Percentiles rank a stretch among this genome's conserved stretches.
Evolutionary conservation across 2,329 filamentous ascomycete species (phyloP).

Genomic region (Curvularia sp.): DNA sequence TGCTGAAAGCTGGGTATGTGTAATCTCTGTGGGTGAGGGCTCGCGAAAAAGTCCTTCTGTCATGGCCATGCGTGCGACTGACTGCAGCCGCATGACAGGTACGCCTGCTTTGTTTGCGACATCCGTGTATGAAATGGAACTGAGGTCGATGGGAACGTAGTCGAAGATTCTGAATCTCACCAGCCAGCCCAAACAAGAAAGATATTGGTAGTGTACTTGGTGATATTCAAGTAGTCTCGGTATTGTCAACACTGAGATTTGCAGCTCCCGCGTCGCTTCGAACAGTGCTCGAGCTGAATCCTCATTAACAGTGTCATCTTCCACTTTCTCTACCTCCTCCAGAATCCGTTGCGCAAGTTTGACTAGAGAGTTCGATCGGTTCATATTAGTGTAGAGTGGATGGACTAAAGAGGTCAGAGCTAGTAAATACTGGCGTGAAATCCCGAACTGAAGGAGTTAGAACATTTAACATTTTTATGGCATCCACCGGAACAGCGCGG

Average conservation of each 20-base stretch:
- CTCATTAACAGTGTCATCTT: neutral
- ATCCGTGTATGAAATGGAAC: neutral
- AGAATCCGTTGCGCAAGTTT: neutral
- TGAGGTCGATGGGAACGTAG: neutral
- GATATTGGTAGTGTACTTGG: neutral
- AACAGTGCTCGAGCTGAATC: neutral
- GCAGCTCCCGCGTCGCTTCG: neutral
- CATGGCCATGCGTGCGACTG: slow-evolving; percentile 2
- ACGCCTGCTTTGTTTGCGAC: neutral
- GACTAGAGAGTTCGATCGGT: neutral
- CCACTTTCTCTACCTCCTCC: neutral
- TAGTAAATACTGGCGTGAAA: neutral
- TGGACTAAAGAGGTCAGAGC: neutral
- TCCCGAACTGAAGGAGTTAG: neutral
- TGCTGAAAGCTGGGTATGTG: neutral
- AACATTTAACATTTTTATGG: neutral
- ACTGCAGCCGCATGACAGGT: neutral
- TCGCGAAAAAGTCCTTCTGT: neutral
- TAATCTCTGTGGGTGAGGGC: neutral
- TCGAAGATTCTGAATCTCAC: neutral
- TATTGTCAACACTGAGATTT: neutral
- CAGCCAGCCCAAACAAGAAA: neutral
- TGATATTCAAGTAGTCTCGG: neutral
- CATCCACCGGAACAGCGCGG: neutral
- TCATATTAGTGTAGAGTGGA: neutral